Percentiles rank a stretch among this genome's conserved stretches.
Conservation (phyloP, 1,284 basidiomycete species). For the Farysia itapuensis region DNA sequence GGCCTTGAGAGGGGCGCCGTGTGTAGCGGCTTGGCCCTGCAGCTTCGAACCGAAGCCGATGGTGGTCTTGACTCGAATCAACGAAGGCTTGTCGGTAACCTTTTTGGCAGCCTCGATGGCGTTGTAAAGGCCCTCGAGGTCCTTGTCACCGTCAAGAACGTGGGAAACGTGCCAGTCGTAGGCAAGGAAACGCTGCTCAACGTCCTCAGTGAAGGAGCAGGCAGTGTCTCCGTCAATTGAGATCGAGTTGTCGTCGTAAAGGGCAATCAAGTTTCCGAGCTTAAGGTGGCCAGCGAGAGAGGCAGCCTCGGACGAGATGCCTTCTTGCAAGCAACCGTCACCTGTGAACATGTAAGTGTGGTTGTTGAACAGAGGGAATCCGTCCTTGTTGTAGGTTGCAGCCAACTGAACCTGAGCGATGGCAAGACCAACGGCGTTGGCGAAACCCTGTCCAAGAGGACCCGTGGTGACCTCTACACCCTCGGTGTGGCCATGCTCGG, state of each 20-base stretch:
- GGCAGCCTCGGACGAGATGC: constrained; percentile 84
- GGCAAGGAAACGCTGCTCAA: constrained; percentile 79
- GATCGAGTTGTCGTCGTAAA: constrained; percentile 70
- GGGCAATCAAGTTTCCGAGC: constrained; percentile 79
- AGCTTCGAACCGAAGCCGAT: constrained; percentile 91
- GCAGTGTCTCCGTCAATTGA: constrained; percentile 92
- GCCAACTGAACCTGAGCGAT: constrained; percentile 88
- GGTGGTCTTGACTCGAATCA: constrained; percentile 83
- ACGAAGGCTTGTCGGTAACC: constrained; percentile 78
- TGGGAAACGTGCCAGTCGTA: constrained; percentile 92
- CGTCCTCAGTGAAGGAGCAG: constrained; percentile 91
- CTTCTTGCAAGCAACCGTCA: constrained; percentile 95
- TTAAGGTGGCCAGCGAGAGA: constrained; percentile 88
- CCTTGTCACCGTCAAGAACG: constrained; percentile 81
- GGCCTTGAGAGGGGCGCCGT: constrained; percentile 86
- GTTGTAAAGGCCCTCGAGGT: constrained; percentile 75
- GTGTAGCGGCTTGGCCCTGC: constrained; percentile 88
- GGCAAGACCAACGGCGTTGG: constrained; percentile 88
- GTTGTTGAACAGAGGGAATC: constrained; percentile 82
- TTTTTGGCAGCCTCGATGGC: constrained; percentile 77
- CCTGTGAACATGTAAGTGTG: constrained; percentile 86
- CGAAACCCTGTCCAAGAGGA: constrained; percentile 84
- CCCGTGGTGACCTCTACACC: constrained; percentile 96
- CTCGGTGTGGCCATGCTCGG: constrained; percentile 76
- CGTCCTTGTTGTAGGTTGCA: constrained; percentile 84